Base-by-base conservation (phyloP, 164 flowering plant genomes). In the Annona squamosa region DNA sequence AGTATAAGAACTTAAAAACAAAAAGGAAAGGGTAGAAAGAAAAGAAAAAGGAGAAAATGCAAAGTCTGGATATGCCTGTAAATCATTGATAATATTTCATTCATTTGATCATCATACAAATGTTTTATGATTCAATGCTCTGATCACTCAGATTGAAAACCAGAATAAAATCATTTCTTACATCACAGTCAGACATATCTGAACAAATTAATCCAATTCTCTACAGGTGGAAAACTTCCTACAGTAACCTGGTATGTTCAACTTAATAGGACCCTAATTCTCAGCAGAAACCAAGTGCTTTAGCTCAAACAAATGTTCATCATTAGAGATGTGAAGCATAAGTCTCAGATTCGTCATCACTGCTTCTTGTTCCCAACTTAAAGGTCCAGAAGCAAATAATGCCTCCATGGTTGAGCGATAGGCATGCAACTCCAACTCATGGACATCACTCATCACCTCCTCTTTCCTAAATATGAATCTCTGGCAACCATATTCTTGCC, bases 281-380 rank as follows among this genome's bases (percentile, higher is more conserved):
- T 79, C 78, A 74, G 81, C 19, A 75, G 95, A 92, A 72, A 88
- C 80, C 81, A 94, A 83, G 72, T 84, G 83, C 83, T 86, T 88
- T 67, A 94, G 72, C 91, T 89, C 91, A 84, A 76, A 77, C 84
- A 92, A 85, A 86, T 94, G 97, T 77, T 94, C 98, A 80, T 94
- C 99, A 79, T 87, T 91, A 79, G 97, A 90, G 76, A 94, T 89
- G 74, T 90, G 83, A 72, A 94, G 94, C 3, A 79, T 81, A 76
- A 90, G 83, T 64, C 98, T 95, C 70, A 94, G 96, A 79, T 91
- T 87, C 47, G 97, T 92, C 82, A 92, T 73, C 75, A 90, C 67
- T 18, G 84, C 82, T 85, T 94, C 97, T 72, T 85, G 87, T 73
- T 94, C 99, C 99, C 99, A 94, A 84, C 88, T 94, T 79, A 92